Conservation (phyloP, 306 rosid genomes). For the Rosa persica region DNA sequence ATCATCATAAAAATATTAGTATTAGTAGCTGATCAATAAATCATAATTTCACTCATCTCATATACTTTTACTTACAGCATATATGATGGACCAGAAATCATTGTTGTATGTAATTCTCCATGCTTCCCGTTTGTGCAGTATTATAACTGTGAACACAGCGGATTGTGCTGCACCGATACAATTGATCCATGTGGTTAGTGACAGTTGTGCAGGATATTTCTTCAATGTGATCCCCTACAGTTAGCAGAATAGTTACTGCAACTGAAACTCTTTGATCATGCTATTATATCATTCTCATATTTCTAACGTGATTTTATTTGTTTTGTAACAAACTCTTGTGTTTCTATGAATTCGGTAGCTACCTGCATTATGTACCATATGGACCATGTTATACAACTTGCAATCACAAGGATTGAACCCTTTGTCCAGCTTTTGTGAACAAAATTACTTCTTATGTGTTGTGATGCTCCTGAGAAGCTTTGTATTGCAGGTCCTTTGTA, state of each 20-base stretch:
- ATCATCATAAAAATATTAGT: background rate
- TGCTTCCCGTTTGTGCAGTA: slow-evolving; percentile 29
- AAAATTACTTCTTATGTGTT: slow-evolving; percentile 24
- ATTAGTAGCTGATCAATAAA: background rate
- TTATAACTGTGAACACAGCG: slow-evolving; percentile 32
- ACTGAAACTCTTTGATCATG: background rate
- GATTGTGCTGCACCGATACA: slow-evolving; percentile 42
- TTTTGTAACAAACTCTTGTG: background rate
- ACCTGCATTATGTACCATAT: slow-evolving; percentile 50
- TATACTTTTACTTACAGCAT: slow-evolving; percentile 23
- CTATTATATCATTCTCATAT: background rate
- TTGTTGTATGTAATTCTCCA: slow-evolving; percentile 28
- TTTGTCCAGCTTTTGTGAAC: slow-evolving; percentile 40
- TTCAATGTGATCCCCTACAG: slow-evolving; percentile 36
- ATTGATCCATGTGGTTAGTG: slow-evolving; percentile 47
- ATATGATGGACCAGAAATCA: slow-evolving; percentile 36
- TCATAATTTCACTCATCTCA: background rate
- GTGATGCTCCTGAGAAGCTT: slow-evolving; percentile 28
- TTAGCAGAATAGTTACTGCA: background rate
- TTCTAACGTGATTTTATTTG: background rate
- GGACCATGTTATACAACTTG: slow-evolving; percentile 51
- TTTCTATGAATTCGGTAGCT: background rate
- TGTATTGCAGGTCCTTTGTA: slow-evolving; percentile 37
- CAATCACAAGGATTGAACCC: slow-evolving; percentile 42
- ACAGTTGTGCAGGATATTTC: slow-evolving; percentile 50